A percentile compares a stretch with the other conserved stretches of the same genome.
Conservation (phyloP, 164 flowering plant genomes). For the Tinospora cordifolia region DNA sequence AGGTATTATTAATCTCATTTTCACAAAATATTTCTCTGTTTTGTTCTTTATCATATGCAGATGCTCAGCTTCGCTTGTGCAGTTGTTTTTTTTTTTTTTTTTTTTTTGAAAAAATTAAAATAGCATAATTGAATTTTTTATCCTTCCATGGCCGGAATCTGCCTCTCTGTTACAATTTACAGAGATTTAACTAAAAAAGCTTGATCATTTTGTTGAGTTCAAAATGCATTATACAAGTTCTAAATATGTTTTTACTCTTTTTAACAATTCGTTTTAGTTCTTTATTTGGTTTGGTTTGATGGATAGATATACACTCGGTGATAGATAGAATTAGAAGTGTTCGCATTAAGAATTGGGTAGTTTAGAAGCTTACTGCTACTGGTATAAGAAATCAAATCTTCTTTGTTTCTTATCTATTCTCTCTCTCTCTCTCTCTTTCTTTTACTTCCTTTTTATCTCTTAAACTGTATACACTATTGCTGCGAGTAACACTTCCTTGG, state of each 20-base stretch:
- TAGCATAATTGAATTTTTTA: neutral
- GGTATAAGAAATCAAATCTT: neutral
- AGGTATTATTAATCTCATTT: slow-evolving; percentile 29
- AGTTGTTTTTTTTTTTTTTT: neutral
- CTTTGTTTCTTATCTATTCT: neutral
- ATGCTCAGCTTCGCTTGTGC: neutral
- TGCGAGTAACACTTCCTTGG: neutral
- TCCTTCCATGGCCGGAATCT: neutral
- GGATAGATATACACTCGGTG: slow-evolving; percentile 1
- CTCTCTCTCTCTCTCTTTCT: slow-evolving; percentile 10
- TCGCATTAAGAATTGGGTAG: slow-evolving; percentile 4
- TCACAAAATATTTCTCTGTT: neutral
- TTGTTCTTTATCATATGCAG: neutral
- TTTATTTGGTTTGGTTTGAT: slow-evolving; percentile 6
- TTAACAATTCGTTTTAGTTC: neutral
- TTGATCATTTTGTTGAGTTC: slow-evolving; percentile 1
- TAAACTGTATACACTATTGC: neutral
- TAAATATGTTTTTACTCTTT: neutral
- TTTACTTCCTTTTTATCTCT: neutral
- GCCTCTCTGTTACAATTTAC: slow-evolving; percentile 15
- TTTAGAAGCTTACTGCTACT: slow-evolving; percentile 5
- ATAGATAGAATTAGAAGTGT: slow-evolving; percentile 3
- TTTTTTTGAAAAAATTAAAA: neutral
- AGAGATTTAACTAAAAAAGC: slow-evolving; percentile 12
- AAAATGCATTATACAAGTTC: neutral